A percentile compares a stretch with the other conserved stretches of the same genome.
phyloP scores from a whole-genome alignment of 2,329 filamentous ascomycete species.

The Fusarium begoniae region DNA sequence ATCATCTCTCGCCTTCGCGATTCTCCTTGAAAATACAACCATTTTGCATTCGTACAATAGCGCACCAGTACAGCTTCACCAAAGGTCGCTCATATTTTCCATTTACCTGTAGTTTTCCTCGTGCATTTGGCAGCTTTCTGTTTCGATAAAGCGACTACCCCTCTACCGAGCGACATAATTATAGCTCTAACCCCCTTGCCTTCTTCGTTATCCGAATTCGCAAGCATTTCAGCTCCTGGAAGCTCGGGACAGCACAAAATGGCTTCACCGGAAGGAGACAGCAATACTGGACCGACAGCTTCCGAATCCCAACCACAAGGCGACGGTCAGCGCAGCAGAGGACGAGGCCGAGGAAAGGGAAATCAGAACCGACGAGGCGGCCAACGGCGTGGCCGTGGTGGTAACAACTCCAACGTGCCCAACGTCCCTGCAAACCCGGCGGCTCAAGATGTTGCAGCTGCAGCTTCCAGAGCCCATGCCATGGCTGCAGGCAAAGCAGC shows the following conservation, averaged over 20 bases:
- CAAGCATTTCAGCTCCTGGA: background rate
- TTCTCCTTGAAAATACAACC: background rate
- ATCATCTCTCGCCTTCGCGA: conserved; percentile 16
- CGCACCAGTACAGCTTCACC: background rate
- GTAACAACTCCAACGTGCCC: conserved; percentile 30
- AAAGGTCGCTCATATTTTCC: background rate
- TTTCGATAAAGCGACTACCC: conserved; percentile 1
- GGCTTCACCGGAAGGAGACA: conserved; percentile 31
- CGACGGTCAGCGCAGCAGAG: conserved; percentile 48
- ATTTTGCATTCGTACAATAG: background rate
- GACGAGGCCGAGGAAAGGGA: conserved; percentile 54
- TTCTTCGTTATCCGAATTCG: background rate
- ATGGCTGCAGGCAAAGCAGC: conserved; percentile 40
- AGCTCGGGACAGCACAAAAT: conserved; percentile 13
- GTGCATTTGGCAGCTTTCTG: background rate
- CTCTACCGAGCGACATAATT: conserved; percentile 22
- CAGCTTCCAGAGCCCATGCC: conserved; percentile 50
- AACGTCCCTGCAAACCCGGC: conserved; percentile 42
- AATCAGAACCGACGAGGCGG: conserved; percentile 51
- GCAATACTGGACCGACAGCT: conserved; percentile 16
- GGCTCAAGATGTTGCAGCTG: conserved; percentile 45
- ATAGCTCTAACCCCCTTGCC: background rate
- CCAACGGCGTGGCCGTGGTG: conserved; percentile 45
- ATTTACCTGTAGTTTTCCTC: background rate
- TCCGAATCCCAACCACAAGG: conserved; percentile 35